Conservation (phyloP, 2,329 filamentous ascomycete species). For the Aureobasidium sp. region DNA sequence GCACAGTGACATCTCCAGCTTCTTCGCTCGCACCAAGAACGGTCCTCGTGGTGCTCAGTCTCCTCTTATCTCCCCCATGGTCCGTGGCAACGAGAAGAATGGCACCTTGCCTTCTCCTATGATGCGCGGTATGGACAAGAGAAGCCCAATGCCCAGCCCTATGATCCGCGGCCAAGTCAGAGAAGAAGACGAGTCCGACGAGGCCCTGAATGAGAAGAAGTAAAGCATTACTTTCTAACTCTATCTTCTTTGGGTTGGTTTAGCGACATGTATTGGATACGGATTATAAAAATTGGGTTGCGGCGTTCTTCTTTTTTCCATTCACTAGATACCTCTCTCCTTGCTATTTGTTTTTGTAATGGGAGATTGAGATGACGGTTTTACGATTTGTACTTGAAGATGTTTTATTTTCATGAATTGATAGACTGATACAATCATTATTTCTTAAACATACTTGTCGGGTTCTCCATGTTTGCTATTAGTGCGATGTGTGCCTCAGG, state of each 20-base stretch:
- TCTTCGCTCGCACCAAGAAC: slow-evolving; percentile 45
- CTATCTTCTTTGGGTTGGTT: background rate
- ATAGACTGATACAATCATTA: background rate
- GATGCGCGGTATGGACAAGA: slow-evolving; percentile 5
- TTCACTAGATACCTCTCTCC: background rate
- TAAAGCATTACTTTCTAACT: background rate
- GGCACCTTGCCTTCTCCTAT: background rate
- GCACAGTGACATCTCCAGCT: slow-evolving; percentile 44
- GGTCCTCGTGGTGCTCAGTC: slow-evolving; percentile 10
- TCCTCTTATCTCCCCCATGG: slow-evolving; percentile 5
- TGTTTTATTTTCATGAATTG: background rate
- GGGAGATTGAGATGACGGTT: background rate
- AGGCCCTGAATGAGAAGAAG: slow-evolving; percentile 9
- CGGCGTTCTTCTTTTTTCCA: background rate
- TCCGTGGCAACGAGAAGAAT: background rate
- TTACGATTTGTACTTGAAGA: background rate
- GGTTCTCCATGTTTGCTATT: too few relatives aligned
- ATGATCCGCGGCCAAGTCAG: slow-evolving; percentile 14
- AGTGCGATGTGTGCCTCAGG: too few relatives aligned
- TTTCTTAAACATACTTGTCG: background rate
- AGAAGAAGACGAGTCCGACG: slow-evolving; percentile 12
- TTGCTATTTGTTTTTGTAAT: background rate
- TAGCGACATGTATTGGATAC: background rate
- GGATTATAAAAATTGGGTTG: background rate
- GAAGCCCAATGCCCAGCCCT: slow-evolving; percentile 7